Evolutionary conservation across 2,329 filamentous ascomycete genomes (phyloP).

Genomic region (Lasiodiplodia hormozganensis): DNA sequence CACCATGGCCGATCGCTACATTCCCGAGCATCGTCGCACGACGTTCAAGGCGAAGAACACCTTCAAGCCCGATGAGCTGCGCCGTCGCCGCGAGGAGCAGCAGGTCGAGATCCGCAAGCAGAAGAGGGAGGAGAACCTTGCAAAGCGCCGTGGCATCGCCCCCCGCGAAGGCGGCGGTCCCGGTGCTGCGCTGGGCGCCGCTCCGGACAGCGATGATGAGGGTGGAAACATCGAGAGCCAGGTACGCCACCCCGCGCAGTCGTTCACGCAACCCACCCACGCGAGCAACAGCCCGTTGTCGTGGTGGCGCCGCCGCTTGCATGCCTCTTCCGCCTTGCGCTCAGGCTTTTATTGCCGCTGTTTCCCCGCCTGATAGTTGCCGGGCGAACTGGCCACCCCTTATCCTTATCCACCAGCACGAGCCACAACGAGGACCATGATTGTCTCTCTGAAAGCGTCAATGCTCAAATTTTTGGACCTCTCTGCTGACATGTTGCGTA

Average conservation of each 20-base stretch:
- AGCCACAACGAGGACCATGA: slow-evolving; percentile 29
- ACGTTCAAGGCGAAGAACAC: slow-evolving; percentile 99
- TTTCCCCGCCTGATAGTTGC: slow-evolving; percentile 27
- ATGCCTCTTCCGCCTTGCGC: slow-evolving; percentile 10
- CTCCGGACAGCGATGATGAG: slow-evolving; percentile 97
- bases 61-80: slow-evolving; percentile 98
- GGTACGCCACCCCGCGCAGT: slow-evolving; percentile 64
- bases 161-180: slow-evolving; percentile 75
- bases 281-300: not conserved
- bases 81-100: slow-evolving; percentile 97
- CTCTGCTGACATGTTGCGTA: slow-evolving; percentile 47
- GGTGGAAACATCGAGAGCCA: slow-evolving; percentile 93
- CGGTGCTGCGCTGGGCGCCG: slow-evolving; percentile 83
- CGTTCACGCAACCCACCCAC: not conserved
- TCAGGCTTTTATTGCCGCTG: slow-evolving; percentile 28
- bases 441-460: slow-evolving; percentile 6
- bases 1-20: slow-evolving; percentile 97
- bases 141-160: slow-evolving; percentile 94
- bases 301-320: not conserved
- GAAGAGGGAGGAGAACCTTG: slow-evolving; percentile 98
- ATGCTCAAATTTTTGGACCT: not conserved
- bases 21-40: slow-evolving; percentile 97
- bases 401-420: slow-evolving; percentile 32
- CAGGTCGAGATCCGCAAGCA: slow-evolving; percentile 99
- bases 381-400: slow-evolving; percentile 30